phyloP scores from a whole-genome alignment of 106 monocot species.

The Dendrobium officinale region DNA sequence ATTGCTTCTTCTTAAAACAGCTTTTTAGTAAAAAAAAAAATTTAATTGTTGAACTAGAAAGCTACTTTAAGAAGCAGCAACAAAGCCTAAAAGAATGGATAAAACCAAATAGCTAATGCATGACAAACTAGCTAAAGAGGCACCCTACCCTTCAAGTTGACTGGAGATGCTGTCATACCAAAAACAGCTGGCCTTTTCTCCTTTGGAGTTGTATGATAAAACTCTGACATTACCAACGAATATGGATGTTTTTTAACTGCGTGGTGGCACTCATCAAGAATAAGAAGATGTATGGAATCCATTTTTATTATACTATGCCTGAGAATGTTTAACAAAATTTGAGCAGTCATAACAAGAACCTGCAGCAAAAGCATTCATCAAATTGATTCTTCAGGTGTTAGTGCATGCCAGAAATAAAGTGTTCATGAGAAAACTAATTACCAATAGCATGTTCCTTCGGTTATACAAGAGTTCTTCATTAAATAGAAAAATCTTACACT shows the following conservation, averaged over 20 bases:
- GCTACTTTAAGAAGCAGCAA: no score
- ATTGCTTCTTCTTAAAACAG: no score
- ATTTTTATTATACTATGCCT: constrained; percentile 98
- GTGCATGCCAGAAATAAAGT: background rate
- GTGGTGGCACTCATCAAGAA: constrained; percentile 99
- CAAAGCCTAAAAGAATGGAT: background rate
- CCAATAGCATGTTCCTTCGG: background rate
- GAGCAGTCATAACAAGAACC: constrained; percentile 99
- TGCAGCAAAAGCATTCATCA: constrained; percentile 28
- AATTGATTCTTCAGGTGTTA: background rate
- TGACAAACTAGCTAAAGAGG: background rate
- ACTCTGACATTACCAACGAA: constrained; percentile 99
- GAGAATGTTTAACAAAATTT: constrained; percentile 98
- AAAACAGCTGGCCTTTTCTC: constrained; percentile 91
- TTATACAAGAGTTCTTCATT: background rate
- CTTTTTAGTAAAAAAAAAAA: no score
- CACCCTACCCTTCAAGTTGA: constrained; percentile 84
- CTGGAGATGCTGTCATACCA: constrained; percentile 99
- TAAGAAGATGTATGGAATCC: constrained; percentile 91
- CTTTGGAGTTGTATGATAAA: constrained; percentile 96
- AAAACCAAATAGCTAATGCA: background rate
- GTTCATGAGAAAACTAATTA: background rate
- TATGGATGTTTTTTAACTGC: constrained; percentile 99
- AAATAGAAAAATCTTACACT: background rate
- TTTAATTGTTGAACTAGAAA: no score